Conservation (phyloP, 257 asterid genomes). For the Solanum bulbocastanum region DNA sequence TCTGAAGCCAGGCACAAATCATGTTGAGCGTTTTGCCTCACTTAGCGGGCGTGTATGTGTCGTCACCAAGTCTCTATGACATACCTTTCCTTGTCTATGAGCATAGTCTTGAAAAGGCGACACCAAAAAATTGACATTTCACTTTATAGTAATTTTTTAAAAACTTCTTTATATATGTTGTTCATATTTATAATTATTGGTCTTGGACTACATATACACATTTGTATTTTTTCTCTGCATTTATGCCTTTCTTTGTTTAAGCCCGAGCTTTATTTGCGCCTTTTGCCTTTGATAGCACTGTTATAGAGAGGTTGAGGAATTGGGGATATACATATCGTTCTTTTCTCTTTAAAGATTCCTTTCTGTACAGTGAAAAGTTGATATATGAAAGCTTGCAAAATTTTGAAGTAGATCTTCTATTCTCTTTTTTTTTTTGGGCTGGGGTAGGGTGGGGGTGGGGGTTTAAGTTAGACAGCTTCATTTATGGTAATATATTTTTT, state of each 20-base stretch:
- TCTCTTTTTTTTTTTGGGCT: not conserved
- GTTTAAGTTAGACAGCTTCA: not conserved
- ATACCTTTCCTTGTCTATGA: not conserved
- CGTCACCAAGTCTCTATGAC: not conserved
- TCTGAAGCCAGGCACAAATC: not conserved
- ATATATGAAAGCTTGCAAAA: not conserved
- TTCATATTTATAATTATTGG: not conserved
- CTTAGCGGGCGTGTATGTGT: not conserved
- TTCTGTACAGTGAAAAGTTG: not conserved
- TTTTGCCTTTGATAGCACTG: not conserved
- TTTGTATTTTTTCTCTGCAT: not conserved
- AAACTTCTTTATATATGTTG: not conserved
- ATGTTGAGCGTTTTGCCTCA: not conserved
- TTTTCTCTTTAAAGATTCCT: not conserved
- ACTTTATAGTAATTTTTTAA: not conserved
- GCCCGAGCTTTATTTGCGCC: not conserved
- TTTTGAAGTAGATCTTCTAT: not conserved
- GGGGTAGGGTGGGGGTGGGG: too few species aligned
- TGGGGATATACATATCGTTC: not conserved
- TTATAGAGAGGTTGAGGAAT: not conserved
- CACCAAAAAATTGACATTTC: not conserved
- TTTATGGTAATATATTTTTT: constrained; percentile 5
- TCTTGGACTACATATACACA: not conserved
- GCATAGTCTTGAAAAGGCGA: not conserved
- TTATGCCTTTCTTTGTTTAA: not conserved